These are phyloP conservation scores for Verbena officinalis DNA, from an alignment of 257 asterid genomes.

Conservation along the genomic window DNA sequence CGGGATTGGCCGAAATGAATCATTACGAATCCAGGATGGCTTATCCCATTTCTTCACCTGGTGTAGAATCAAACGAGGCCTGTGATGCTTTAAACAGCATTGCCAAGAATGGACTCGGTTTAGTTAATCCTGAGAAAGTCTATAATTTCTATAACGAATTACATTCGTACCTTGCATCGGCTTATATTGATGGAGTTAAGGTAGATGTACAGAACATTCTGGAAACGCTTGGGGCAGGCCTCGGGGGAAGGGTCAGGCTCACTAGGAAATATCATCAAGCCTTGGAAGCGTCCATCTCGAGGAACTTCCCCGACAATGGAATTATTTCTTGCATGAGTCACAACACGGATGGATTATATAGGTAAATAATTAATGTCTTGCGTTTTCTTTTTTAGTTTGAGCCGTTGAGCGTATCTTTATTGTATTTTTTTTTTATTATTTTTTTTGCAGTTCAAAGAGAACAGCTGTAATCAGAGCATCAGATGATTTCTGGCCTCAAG, in stretches of 20 bases:
- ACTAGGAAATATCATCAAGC: conserved; percentile 87
- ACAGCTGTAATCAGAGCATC: conserved; percentile 85
- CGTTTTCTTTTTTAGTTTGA: not conserved
- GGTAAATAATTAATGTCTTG: conserved; percentile 38
- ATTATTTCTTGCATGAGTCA: conserved; percentile 96
- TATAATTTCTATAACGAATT: conserved; percentile 68
- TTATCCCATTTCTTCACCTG: conserved; percentile 77
- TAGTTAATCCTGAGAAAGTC: conserved; percentile 86
- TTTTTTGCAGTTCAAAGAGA: conserved; percentile 59
- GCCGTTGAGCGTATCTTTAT: no score
- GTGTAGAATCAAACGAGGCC: conserved; percentile 64
- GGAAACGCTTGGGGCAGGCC: conserved; percentile 90
- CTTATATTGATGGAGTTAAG: conserved; percentile 79
- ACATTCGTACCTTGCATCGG: conserved; percentile 79
- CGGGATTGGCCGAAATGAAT: conserved; percentile 60
- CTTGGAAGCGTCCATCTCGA: conserved; percentile 74
- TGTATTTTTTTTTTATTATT: no score
- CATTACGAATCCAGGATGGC: conserved; percentile 73
- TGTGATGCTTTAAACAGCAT: conserved; percentile 66
- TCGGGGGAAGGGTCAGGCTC: conserved; percentile 86
- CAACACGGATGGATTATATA: conserved; percentile 84
- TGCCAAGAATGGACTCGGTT: conserved; percentile 76
- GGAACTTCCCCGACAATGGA: conserved; percentile 84
- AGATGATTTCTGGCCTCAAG: conserved; percentile 92
- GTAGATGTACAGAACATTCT: conserved; percentile 86